Conservation (phyloP, 192 early-diverging fungal genomes). For the Glomus cerebriforme region DNA sequence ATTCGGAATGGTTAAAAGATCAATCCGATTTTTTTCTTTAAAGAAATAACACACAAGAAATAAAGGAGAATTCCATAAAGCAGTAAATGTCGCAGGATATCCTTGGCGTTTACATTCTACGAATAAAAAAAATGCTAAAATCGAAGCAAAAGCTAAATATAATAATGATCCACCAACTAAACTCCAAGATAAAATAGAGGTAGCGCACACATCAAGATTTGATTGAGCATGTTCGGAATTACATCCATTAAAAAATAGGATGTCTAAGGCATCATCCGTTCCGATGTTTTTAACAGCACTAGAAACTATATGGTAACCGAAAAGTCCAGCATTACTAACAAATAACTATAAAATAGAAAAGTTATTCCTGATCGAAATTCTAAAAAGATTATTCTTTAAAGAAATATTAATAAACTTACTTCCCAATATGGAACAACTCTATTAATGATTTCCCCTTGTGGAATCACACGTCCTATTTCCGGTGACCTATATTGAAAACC, state of each 20-base stretch:
- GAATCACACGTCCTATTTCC: conserved; percentile 17
- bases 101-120: conserved; percentile 10
- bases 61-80: conserved; percentile 29
- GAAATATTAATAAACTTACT: conserved; percentile 11
- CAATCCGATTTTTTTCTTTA: conserved; percentile 13
- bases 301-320: conserved; percentile 12
- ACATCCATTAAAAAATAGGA: conserved; percentile 21
- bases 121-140: neutral
- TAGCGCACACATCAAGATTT: conserved; percentile 17
- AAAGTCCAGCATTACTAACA: neutral
- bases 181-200: conserved; percentile 19
- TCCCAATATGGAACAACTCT: conserved; percentile 21
- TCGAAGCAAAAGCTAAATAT: neutral
- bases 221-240: conserved; percentile 3
- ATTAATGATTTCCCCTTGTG: conserved; percentile 14
- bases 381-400: neutral
- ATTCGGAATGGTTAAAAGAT: conserved; percentile 26
- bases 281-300: conserved; percentile 2
- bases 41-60: conserved; percentile 20
- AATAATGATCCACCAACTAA: conserved; percentile 14
- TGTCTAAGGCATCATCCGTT: neutral
- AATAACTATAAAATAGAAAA: conserved; percentile 9
- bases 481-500: conserved; percentile 11
- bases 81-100: conserved; percentile 24
- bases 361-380: neutral